These are phyloP conservation scores for Lagenaria siceraria DNA, from an alignment of 306 rosid genomes.

Conservation along the genomic window DNA sequence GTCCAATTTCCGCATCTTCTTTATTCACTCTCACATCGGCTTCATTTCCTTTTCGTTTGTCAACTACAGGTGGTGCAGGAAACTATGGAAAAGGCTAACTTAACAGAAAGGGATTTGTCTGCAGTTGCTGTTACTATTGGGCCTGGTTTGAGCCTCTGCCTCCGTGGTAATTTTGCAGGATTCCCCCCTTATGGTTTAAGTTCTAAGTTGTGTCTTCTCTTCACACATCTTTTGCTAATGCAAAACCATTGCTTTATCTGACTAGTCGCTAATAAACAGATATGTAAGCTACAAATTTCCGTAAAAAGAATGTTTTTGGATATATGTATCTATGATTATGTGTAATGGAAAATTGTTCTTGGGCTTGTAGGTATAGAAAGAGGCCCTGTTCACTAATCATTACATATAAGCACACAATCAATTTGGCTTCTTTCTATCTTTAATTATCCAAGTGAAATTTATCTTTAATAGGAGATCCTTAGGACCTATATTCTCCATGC, in stretches of 20 bases:
- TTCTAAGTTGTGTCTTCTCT: background rate
- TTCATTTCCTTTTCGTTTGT: slow-evolving; percentile 7
- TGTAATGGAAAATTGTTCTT: background rate
- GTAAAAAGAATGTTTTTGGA: background rate
- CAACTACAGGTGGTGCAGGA: slow-evolving; percentile 80
- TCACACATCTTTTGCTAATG: background rate
- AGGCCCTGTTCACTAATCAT: background rate
- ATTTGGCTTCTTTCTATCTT: slow-evolving; percentile 1
- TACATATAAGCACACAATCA: background rate
- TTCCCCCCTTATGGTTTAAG: background rate
- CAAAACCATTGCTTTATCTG: background rate
- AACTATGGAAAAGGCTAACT: slow-evolving; percentile 65
- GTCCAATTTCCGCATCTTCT: background rate
- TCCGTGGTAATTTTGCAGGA: slow-evolving; percentile 53
- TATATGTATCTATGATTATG: background rate
- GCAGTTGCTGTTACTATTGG: slow-evolving; percentile 98
- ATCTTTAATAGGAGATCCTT: slow-evolving; percentile 5
- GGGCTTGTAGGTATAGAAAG: background rate
- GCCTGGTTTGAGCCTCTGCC: slow-evolving; percentile 97
- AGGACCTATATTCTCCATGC: slow-evolving; percentile 5
- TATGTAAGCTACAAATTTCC: background rate
- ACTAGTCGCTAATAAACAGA: background rate
- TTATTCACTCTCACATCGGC: slow-evolving; percentile 1
- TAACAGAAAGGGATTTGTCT: slow-evolving; percentile 63
- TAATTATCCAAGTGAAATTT: background rate